phyloP scores from a whole-genome alignment of 768 basidiomycete species.

The Mycena rosella region DNA sequence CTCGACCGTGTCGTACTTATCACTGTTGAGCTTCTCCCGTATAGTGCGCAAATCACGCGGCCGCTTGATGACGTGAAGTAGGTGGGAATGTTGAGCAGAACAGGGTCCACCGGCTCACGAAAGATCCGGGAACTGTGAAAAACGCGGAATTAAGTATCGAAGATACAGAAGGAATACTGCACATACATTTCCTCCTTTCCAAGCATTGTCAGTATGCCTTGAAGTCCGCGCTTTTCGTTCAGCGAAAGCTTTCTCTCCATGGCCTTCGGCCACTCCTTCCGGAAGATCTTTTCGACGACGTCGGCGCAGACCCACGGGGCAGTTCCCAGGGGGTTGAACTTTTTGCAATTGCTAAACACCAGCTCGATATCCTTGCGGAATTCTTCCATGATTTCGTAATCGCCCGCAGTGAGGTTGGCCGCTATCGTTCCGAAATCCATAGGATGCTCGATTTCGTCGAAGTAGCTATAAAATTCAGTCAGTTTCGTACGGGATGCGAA shows the following conservation, averaged over 20 bases:
- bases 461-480: conserved; percentile 70
- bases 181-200: conserved; percentile 76
- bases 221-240: conserved; percentile 85
- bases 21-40: conserved; percentile 80
- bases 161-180: conserved; percentile 18
- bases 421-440: conserved; percentile 94
- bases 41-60: conserved; percentile 91
- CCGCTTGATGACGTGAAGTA: conserved; percentile 93
- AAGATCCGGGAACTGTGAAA: conserved; percentile 79
- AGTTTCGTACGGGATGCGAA: conserved; percentile 9
- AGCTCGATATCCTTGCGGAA: conserved; percentile 86
- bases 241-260: conserved; percentile 79
- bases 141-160: background rate
- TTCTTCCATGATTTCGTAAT: conserved; percentile 85
- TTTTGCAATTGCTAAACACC: conserved; percentile 89
- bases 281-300: conserved; percentile 78
- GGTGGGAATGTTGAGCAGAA: conserved; percentile 82
- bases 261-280: conserved; percentile 88
- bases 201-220: conserved; percentile 75
- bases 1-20: conserved; percentile 84
- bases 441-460: conserved; percentile 90
- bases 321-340: conserved; percentile 90
- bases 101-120: conserved; percentile 91
- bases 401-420: conserved; percentile 71
- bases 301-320: conserved; percentile 81